Percentiles rank a stretch among this genome's conserved stretches.
Evolutionary conservation across 768 basidiomycete genomes (phyloP).

Genomic region (Termitomyces sp.): DNA sequence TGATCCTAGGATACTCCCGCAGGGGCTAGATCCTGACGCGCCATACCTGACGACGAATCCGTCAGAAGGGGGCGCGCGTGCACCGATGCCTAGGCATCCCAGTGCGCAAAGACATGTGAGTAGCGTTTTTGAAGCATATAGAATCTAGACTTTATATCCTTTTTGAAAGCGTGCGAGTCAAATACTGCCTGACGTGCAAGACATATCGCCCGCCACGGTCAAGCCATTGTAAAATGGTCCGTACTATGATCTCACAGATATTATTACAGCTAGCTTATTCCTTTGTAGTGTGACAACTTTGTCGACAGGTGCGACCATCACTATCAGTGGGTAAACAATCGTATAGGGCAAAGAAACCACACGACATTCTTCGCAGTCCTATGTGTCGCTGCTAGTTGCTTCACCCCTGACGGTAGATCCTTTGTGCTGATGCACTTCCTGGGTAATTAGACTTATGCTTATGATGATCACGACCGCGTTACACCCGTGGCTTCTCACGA

Average conservation of each 20-base stretch:
- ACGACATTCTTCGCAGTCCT: conserved; percentile 87
- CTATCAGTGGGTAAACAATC: conserved; percentile 91
- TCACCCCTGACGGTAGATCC: conserved; percentile 6
- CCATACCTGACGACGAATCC: conserved; percentile 62
- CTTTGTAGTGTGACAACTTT: conserved; percentile 85
- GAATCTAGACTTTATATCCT: neutral
- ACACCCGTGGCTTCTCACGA: conserved; percentile 68
- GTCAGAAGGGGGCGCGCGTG: conserved; percentile 54
- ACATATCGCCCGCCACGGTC: conserved; percentile 91
- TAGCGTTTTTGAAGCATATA: conserved; percentile 22
- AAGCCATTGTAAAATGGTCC: conserved; percentile 92
- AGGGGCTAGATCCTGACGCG: conserved; percentile 81
- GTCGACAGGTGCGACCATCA: conserved; percentile 95
- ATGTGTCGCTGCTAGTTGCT: conserved; percentile 57
- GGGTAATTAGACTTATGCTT: conserved; percentile 72
- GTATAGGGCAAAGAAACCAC: conserved; percentile 93
- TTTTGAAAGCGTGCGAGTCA: conserved; percentile 69
- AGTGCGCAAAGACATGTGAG: conserved; percentile 67
- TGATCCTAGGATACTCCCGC: conserved; percentile 87
- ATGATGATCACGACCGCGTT: conserved; percentile 80
- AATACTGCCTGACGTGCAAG: conserved; percentile 91
- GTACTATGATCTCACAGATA: conserved; percentile 13
- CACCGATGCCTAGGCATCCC: conserved; percentile 77
- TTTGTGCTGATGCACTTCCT: neutral
- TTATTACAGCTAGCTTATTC: neutral